A percentile compares a stretch with the other conserved stretches of the same genome.
Evolutionary conservation across 768 basidiomycete genomes (phyloP).

Genomic region (Hydnomerulius pinastri): DNA sequence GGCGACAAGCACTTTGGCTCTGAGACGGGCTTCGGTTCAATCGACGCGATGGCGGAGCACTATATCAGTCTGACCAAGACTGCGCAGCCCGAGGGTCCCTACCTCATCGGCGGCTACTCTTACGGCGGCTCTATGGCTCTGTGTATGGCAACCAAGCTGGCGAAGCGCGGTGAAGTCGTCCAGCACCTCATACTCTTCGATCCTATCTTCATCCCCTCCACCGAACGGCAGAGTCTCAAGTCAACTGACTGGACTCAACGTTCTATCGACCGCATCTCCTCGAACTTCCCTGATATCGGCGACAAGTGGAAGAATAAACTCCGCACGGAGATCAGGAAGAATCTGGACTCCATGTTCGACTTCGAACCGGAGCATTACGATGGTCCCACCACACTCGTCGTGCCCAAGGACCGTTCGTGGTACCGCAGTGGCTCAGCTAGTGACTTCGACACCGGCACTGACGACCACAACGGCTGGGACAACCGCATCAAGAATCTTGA

Average conservation of each 20-base stretch:
- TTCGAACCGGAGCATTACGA: constrained; percentile 16
- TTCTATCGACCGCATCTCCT: constrained; percentile 19
- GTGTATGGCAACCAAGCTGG: constrained; percentile 16
- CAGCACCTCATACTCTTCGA: constrained; percentile 17
- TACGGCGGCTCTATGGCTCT: constrained; percentile 17
- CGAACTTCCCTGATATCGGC: constrained; percentile 20
- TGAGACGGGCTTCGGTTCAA: constrained; percentile 10
- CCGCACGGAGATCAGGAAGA: constrained; percentile 19
- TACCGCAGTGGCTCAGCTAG: constrained; percentile 13
- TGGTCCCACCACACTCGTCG: constrained; percentile 15
- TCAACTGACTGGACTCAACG: constrained; percentile 21
- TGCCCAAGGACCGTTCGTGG: constrained; percentile 19
- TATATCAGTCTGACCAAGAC: constrained; percentile 17
- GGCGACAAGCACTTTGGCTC: constrained; percentile 18
- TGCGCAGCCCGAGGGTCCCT: constrained; percentile 15
- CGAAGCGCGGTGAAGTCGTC: constrained; percentile 10
- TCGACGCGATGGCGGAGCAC: constrained; percentile 20
- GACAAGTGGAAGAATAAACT: constrained; percentile 19
- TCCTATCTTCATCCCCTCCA: constrained; percentile 17
- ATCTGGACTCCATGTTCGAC: constrained; percentile 20
- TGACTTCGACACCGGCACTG: constrained; percentile 15
- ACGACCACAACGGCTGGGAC: constrained; percentile 21
- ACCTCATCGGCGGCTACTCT: constrained; percentile 17
- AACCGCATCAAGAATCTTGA: constrained; percentile 15
- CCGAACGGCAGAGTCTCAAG: constrained; percentile 19